A percentile compares a stretch with the other conserved stretches of the same genome.
These are phyloP conservation scores for Sporothrix globosa DNA, from an alignment of 2,329 filamentous ascomycete species.

Conservation along the genomic window DNA sequence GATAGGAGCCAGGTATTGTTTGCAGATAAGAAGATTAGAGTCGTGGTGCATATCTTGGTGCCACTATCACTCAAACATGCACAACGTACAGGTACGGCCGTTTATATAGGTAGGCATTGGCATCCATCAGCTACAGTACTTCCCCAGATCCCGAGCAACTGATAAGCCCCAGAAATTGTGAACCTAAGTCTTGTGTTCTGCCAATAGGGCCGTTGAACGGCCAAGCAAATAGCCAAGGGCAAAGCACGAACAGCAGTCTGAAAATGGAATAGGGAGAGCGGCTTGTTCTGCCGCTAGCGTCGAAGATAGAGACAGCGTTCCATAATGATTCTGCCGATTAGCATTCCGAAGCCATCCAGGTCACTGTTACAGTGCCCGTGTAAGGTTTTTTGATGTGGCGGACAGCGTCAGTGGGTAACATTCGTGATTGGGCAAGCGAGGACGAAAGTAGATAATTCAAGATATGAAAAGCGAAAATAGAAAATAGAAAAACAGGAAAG, in stretches of 20 bases:
- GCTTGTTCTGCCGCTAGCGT: conserved; percentile 23
- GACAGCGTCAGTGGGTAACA: neutral
- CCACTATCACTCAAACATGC: too few relatives aligned
- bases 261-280: conserved; percentile 17
- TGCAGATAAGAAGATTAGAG: too few relatives aligned
- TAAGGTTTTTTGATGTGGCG: neutral
- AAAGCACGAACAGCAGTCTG: neutral
- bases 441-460: conserved; percentile 1
- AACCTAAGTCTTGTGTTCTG: neutral
- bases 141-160: conserved; percentile 7
- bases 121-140: neutral
- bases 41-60: too few relatives aligned
- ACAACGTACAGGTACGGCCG: too few relatives aligned
- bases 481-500: neutral
- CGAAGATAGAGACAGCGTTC: neutral
- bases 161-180: conserved; percentile 20
- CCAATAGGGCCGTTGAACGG: neutral
- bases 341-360: conserved; percentile 5
- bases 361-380: neutral
- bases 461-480: neutral
- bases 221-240: neutral
- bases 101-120: neutral
- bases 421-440: neutral
- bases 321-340: conserved; percentile 18
- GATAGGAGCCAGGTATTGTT: too few relatives aligned